Evolutionary conservation across 441 rosid genomes (phyloP), one percentile per base, ranked within the genome.

Genomic region (Pelargonium australe): DNA sequence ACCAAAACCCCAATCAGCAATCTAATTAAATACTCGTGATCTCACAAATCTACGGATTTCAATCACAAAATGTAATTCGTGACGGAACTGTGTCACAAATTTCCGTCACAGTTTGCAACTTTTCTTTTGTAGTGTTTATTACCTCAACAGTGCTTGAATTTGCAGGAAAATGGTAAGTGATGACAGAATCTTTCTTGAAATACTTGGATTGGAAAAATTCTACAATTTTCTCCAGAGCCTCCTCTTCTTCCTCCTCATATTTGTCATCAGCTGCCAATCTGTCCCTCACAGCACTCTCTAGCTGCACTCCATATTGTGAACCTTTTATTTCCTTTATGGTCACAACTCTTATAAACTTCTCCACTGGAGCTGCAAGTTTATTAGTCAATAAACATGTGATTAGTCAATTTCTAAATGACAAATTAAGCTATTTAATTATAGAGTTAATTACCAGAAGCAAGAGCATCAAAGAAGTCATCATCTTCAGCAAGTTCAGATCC

Each of bases 231-330:
- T 91, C 96, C 2, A 91, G 75, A 16, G 86, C 98, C 1, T 69
- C 84, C 74, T 91, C 98, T 71, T 93, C 98, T 64, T 91, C 96
- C 41, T 93, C 98, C 70, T 93, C 97, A 64, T 93, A 93, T 74
- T 88, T 85, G 75, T 93, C 98, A 1, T 72, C 87, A 2, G 72
- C 97, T 0, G 87, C 95, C 17, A 91, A 77, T 73, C 91, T 77
- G 70, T 91, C 97, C 73, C 92, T 87, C 66, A 89, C 95, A 0
- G 83, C 16, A 68, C 84, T 83, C 78, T 90, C 92, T 34, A 90
- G 76, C 62, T 86, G 91, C 34, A 86, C 97, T 16, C 95, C 97
- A 28, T 90, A 90, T 66, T 90, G 95, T 20, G 95, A 79, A 34
- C 97, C 97, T 61, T 90, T 90, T 13, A 90, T 87, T 74, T 90